Base-by-base conservation (phyloP, 768 basidiomycete genomes). In the Amanita brunnescens region DNA sequence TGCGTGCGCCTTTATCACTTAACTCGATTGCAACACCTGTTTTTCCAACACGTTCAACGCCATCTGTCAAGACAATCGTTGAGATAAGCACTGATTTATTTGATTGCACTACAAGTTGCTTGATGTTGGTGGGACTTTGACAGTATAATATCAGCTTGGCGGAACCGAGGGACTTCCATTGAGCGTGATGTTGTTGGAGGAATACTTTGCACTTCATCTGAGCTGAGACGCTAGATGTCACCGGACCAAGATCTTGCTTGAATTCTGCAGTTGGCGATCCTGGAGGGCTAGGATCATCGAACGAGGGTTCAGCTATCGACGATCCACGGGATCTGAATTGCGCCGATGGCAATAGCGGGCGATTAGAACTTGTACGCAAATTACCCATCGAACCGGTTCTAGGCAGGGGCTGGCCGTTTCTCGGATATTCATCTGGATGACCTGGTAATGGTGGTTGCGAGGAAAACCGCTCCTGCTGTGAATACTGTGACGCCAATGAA, bases 161-260 rank as follows among this genome's bases (percentile, higher is more conserved):
- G 8, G 86, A 73, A 2, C 96, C 96, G 50, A 98, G 74, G 1
- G 89, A 83, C 70, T 96, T 99, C 96, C 96, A 99, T 64, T 95
- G 91, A n/a, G 87, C 85, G 62, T 97, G 94, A 32, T 90, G 83
- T 61, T 95, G 92, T 62, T 98, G 85, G 42, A 96, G 72, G 70
- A 98, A 99, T 20, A 97, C 85, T 67, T 98, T 99, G 78, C 95
- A 97, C 64, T 94, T 93, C 90, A 93, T 95, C 62, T 91, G 83
- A 10, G 89, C 91, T 7, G 88, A 80, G 55, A 98, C 73, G 9
- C 80, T 72, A 5, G 90, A 86, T 29, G 80, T 83, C 30, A 85
- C 77, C 1, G 92, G 90, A 3, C 85, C 91, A 7, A 76, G 64
- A 6, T 74, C 62, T 24, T 69, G 69, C 1, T 70, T 69, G 10